Conservation (phyloP, 2,329 filamentous ascomycete species). For the Aspergillus tamarii region DNA sequence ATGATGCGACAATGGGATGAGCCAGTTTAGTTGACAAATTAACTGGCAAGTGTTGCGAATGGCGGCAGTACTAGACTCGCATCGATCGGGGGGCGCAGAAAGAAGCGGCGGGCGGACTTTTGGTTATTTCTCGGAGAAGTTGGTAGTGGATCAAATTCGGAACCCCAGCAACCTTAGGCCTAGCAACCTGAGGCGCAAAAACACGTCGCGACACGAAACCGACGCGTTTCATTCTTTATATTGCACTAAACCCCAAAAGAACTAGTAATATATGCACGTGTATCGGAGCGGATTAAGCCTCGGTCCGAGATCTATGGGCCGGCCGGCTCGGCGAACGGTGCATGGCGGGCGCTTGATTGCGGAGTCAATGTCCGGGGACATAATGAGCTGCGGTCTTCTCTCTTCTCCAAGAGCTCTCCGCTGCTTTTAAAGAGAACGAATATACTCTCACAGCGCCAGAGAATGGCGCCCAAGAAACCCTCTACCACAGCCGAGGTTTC, state of each 20-base stretch:
- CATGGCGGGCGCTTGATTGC: constrained; percentile 26
- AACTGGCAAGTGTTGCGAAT: constrained; percentile 20
- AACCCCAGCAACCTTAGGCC: constrained; percentile 7
- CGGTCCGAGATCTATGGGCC: constrained; percentile 30
- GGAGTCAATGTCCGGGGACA: constrained; percentile 31
- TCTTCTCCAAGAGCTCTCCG: constrained; percentile 14
- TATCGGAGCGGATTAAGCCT: constrained; percentile 38
- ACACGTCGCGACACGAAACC: constrained; percentile 34
- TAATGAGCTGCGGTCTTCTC: constrained; percentile 27
- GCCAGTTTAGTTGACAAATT: constrained; percentile 24
- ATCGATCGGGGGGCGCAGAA: constrained; percentile 16
- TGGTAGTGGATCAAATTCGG: constrained; percentile 11
- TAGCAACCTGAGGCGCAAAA: constrained; percentile 19
- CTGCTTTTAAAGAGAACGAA: constrained; percentile 15
- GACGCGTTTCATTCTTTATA: constrained; percentile 28
- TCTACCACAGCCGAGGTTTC: constrained; percentile 79
- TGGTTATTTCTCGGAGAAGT: constrained; percentile 14
- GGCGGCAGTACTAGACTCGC: constrained; percentile 14
- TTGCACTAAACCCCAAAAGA: constrained; percentile 18
- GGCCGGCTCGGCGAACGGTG: constrained; percentile 28
- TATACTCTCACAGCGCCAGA: constrained; percentile 24
- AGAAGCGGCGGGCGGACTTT: constrained; percentile 13
- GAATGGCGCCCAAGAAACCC: constrained; percentile 53
- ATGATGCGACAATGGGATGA: constrained; percentile 55
- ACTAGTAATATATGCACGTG: constrained; percentile 19